phyloP scores from a whole-genome alignment of 2,329 filamentous ascomycete genomes.

The Ascosphaera acerosa region DNA sequence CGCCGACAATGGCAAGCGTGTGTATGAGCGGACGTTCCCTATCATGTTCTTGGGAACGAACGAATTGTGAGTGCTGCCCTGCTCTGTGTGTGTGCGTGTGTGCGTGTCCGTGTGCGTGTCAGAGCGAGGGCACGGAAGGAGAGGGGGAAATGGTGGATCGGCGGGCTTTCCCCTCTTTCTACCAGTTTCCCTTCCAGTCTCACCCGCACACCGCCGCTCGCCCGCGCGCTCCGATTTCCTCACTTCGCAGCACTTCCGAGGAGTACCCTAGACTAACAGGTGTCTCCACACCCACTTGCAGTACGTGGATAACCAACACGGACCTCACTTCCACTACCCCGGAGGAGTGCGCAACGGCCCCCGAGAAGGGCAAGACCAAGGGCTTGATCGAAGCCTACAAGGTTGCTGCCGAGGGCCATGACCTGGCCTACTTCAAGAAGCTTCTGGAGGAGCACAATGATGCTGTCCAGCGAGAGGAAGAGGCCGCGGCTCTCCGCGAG shows the following conservation, averaged over 20 bases:
- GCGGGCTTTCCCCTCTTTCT: too few relatives aligned
- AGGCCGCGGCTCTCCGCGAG: slow-evolving; percentile 39
- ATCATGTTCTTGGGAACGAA: slow-evolving; percentile 91
- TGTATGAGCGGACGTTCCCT: slow-evolving; percentile 63
- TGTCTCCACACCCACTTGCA: slow-evolving; percentile 15
- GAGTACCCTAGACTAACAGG: slow-evolving; percentile 5
- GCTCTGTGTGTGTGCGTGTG: too few relatives aligned
- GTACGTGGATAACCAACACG: slow-evolving; percentile 76
- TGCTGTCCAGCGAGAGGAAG: slow-evolving; percentile 28
- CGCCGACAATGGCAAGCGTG: slow-evolving; percentile 65
- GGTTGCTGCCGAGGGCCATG: slow-evolving; percentile 53
- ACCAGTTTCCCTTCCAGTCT: too few relatives aligned
- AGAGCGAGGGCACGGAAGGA: too few relatives aligned
- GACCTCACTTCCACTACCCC: slow-evolving; percentile 54
- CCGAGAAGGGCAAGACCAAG: slow-evolving; percentile 55
- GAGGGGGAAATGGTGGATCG: too few relatives aligned
- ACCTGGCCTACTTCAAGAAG: slow-evolving; percentile 60
- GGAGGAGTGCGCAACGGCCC: slow-evolving; percentile 39
- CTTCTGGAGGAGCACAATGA: slow-evolving; percentile 37
- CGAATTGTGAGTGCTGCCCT: slow-evolving; percentile 97
- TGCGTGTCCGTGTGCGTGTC: too few relatives aligned
- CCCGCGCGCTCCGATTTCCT: neutral
- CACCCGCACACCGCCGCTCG: neutral
- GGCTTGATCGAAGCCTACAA: slow-evolving; percentile 52
- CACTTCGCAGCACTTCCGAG: slow-evolving; percentile 1